Evolutionary conservation across 1,284 basidiomycete genomes (phyloP), one percentile per base, ranked within the genome.

Genomic region (Melampsora americana): DNA sequence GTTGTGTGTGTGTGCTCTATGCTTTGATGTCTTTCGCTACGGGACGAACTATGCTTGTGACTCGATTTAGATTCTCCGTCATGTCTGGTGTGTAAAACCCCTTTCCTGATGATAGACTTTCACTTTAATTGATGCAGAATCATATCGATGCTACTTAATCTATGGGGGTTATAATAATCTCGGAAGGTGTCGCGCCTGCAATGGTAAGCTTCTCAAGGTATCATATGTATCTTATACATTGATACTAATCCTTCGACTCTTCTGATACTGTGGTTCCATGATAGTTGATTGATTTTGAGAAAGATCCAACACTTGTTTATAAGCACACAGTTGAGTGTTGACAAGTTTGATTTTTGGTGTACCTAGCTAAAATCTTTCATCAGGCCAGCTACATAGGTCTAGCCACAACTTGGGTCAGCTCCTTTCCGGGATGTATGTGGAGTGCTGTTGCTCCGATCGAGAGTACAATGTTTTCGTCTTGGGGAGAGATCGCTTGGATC

Each of bases 241-340:
- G 28, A 28, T n/a, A 35, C 32, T 20, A 1, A 30, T 62, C 12
- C 18, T 30, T 35, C 11, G 6, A 30, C 9, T 30, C 28, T n/a
- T 62, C 18, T 30, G 18, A 3, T n/a, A 35, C 32, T 35, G 6
- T 62, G 61, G 53, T 7, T 56, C 28, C 28, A 56, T 28, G 7
- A 28, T 42, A 77, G 74, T 42, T 77, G 42, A 77, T 77, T 23
- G 74, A 77, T 67, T 77, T 77, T n/a, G 74, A 77, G 28, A 77
- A 77, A 46, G 74, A 77, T 23, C 74, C 74, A 28, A 69, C 61
- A 5, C 61, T 56, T n/a, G 46, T 69, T 11, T 77, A 65, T 48
- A 39, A 65, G 53, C 61, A 46, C 53, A 32, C 46, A n/a, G 74
- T 77, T 62, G 18, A 59, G 65, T 26, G 18, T 50, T 44, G 44